Base-by-base conservation (phyloP, 495 filamentous ascomycete species). In the Cetradonia linearis region DNA sequence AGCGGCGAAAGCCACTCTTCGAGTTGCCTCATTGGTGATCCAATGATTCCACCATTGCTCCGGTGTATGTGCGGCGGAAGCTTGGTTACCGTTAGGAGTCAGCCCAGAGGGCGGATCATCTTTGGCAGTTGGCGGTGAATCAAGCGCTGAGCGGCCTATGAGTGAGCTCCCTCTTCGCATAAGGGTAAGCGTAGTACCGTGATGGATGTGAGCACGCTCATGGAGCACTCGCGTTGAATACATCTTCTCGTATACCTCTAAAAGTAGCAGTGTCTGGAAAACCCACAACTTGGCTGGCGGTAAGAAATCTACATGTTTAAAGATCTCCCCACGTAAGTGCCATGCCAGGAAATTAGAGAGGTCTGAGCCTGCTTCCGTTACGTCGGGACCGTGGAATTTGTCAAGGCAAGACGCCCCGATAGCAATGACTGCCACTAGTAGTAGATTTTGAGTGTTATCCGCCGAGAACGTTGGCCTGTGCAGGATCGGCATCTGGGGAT, bases 261-360 rank as follows among this genome's bases (percentile, higher is more conserved):
- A 77, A 8, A 98, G 76, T 16, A 98, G 70, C 44, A 97, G 75
- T 1, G 93, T 86, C 69, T 98, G 93, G 72, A 97, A 96, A 23
- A 95, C 81, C 93, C 93, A 98, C n/a, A 98, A 77, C 72, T 95
- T 93, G 18, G 93, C 93, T 4, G 93, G 92, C 9, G 93, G 91
- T n/a, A 86, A 77, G 71, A 92, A 95, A 70, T 95, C 90, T 30
- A 80, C 78, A 69, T 96, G 87, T 74, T 87, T 90, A 67, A 97
- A 96, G 58, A 92, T 84, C 67, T 91, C 86, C 86, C 91, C 96
- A 33, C 93, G 81, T 13, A 97, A 72, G 75, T 95, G 89, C 87
- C 87, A 92, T 3, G 89, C 88, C 38, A 96, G 74, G 68, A 96
- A 93, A 68, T 86, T 87, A 44, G 90, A 86, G 31, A 97, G 74